Base-by-base conservation (phyloP, 78 protist species). In the Dictyostelium capitatum region DNA sequence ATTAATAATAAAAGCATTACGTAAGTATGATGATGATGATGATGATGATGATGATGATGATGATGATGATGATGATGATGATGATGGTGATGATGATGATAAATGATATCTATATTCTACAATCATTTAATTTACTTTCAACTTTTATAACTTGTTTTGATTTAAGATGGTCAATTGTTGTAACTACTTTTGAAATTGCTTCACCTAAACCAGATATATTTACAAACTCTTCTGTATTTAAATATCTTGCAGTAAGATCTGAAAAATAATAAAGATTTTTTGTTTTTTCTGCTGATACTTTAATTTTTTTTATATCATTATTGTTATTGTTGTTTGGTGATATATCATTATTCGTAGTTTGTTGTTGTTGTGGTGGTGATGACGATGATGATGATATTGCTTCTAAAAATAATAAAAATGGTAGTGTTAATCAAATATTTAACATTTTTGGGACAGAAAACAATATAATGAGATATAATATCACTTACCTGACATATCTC, bases 131-230 rank as follows among this genome's bases (percentile, higher is more conserved):
- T n/a, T n/a, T n/a, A 85, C 92, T 85, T 23, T 62, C 46, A 19
- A 85, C 78, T n/a, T 25, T 23, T 30, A 85, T 50, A 59, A 85
- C 83, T 23, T 75, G 23, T 32, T 85, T 85, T 19, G 83, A 75
- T 30, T 50, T 69, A 23, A 85, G 37, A 64, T 73, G 48, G 1
- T 85, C 92, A 32, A 85, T 62, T 19, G 92, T 85, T 85, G 56
- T 28, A 2, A 75, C 50, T 7, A 85, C 92, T 85, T 85, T 85
- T n/a, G 75, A 59, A 37, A 85, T 43, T 46, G 92, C 92, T 75
- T 75, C 67, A 17, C 92, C 92, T 32, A 85, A 75, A 75, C 92
- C 92, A 32, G 92, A 85, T 11, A 85, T 85, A 77, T 85, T 81
- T 5, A 85, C 64, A 25, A 41, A 47, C 4, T 73, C 70, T 46